Evolutionary conservation across 176 grass and related monocot genomes (phyloP).

Genomic region (Aegilops sharonensis): DNA sequence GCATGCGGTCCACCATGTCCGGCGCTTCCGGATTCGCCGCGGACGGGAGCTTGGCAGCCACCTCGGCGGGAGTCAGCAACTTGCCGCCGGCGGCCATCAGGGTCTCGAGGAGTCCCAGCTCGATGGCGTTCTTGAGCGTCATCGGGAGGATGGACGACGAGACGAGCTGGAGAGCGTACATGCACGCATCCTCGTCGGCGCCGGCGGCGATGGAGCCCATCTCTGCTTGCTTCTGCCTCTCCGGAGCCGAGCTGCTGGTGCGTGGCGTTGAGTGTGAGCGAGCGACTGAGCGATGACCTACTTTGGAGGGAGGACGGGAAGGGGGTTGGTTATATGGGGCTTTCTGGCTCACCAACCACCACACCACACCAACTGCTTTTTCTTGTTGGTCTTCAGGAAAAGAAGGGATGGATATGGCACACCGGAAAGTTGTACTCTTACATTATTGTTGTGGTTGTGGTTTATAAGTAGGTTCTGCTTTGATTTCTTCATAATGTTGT

Average conservation of each 20-base stretch:
- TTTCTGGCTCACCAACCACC: slow-evolving; percentile 42
- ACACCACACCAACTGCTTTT: slow-evolving; percentile 16
- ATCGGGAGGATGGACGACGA: slow-evolving; percentile 89
- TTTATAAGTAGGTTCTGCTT: too few species aligned
- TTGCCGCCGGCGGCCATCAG: slow-evolving; percentile 30
- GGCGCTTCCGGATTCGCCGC: slow-evolving; percentile 42
- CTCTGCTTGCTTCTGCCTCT: too few species aligned
- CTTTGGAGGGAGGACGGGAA: not conserved
- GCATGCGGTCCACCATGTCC: slow-evolving; percentile 88
- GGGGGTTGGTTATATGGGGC: slow-evolving; percentile 36
- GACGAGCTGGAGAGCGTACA: slow-evolving; percentile 76
- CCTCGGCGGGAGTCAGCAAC: slow-evolving; percentile 44
- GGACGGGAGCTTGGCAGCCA: slow-evolving; percentile 55
- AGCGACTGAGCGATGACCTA: not conserved
- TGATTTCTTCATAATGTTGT: too few species aligned
- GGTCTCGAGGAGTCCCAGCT: slow-evolving; percentile 77
- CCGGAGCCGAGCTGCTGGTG: not conserved
- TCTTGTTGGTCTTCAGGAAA: not conserved
- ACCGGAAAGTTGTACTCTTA: too few species aligned
- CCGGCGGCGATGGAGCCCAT: slow-evolving; percentile 22
- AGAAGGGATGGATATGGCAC: too few species aligned
- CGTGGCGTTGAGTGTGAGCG: not conserved
- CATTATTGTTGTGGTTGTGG: too few species aligned
- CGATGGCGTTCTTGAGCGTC: slow-evolving; percentile 91
- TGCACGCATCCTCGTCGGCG: slow-evolving; percentile 84